Evolutionary conservation across 1,284 basidiomycete genomes (phyloP).

Genomic region (Mycosarcoma maydis): DNA sequence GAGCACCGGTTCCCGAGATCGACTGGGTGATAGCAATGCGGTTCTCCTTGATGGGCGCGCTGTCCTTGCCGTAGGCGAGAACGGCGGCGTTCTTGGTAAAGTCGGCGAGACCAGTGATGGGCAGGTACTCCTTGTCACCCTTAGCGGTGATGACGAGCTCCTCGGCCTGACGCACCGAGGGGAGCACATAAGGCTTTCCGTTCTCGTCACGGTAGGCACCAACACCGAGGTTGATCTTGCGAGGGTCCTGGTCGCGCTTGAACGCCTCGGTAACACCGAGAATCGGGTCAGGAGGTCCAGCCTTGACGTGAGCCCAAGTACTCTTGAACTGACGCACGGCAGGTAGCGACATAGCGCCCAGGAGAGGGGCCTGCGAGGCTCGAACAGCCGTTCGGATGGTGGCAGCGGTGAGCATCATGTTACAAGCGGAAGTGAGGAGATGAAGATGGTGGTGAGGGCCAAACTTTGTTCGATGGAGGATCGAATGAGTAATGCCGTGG

Average conservation of each 20-base stretch:
- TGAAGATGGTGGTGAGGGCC: conserved; percentile 2
- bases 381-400: conserved; percentile 41
- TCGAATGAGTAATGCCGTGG: neutral
- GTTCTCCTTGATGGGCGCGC: conserved; percentile 77
- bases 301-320: conserved; percentile 83
- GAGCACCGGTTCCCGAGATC: conserved; percentile 97
- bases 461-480: too few relatives aligned
- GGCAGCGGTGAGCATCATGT: conserved; percentile 39
- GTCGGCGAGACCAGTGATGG: conserved; percentile 87
- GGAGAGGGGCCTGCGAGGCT: conserved; percentile 30
- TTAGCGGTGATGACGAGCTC: conserved; percentile 75
- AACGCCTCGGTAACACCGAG: conserved; percentile 95
- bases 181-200: conserved; percentile 94
- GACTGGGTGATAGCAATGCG: conserved; percentile 86
- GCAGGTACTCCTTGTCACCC: conserved; percentile 96
- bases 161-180: conserved; percentile 92
- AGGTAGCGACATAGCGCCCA: conserved; percentile 31
- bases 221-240: conserved; percentile 95
- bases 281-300: conserved; percentile 92
- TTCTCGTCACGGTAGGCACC: conserved; percentile 85
- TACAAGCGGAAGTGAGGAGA: neutral
- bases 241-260: conserved; percentile 82
- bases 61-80: conserved; percentile 84
- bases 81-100: conserved; percentile 90
- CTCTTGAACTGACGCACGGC: conserved; percentile 70